These are phyloP conservation scores for Cyclocybe aegerita DNA, from an alignment of 768 basidiomycete genomes.

Conservation along the genomic window DNA sequence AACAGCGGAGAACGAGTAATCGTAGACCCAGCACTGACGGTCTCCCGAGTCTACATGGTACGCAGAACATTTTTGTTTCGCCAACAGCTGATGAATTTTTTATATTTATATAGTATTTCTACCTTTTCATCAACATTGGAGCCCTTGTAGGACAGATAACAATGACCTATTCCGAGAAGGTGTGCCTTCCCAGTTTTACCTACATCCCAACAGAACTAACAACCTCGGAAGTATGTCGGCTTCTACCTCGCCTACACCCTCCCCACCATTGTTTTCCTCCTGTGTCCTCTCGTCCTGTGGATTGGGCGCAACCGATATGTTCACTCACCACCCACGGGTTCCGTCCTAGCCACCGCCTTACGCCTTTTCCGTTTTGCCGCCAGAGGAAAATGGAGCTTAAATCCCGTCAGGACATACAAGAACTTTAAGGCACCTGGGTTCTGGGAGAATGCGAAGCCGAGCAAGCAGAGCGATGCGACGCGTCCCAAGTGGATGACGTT, in stretches of 20 bases:
- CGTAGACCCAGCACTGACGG: conserved; percentile 69
- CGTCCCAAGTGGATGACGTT: conserved; percentile 74
- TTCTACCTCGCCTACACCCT: conserved; percentile 68
- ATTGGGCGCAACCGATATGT: conserved; percentile 54
- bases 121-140: conserved; percentile 74
- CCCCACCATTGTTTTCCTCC: conserved; percentile 59
- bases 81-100: background rate
- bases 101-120: conserved; percentile 49
- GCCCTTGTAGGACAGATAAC: conserved; percentile 66
- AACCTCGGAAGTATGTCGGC: conserved; percentile 72
- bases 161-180: conserved; percentile 70
- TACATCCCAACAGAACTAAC: conserved; percentile 24
- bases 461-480: conserved; percentile 38
- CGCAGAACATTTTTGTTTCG: conserved; percentile 17
- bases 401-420: conserved; percentile 46
- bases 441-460: conserved; percentile 76
- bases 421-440: conserved; percentile 60
- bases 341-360: conserved; percentile 51
- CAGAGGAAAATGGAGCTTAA: conserved; percentile 51
- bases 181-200: conserved; percentile 16
- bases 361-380: conserved; percentile 48
- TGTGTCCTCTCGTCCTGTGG: conserved; percentile 61
- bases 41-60: conserved; percentile 75
- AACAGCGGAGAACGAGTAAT: conserved; percentile 68
- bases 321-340: conserved; percentile 62